These are phyloP conservation scores for Acanthamoeba castellanii DNA, from an alignment of 208 protist genomes.

Conservation along the genomic window DNA sequence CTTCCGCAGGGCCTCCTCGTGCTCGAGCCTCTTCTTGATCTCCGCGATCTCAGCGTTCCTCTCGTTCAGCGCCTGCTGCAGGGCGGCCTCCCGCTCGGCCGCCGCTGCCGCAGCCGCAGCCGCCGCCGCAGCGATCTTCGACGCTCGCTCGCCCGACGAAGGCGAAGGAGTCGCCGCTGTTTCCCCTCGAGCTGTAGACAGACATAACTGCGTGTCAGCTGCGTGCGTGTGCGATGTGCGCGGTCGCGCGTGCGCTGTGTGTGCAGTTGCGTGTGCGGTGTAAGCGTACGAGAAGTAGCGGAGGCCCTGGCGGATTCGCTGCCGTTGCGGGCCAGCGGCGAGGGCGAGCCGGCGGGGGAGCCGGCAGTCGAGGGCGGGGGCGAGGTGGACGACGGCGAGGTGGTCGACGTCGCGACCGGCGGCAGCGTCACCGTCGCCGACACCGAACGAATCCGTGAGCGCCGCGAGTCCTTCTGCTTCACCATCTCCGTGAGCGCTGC, in stretches of 20 bases:
- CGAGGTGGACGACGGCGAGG: neutral
- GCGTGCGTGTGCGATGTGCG: no score
- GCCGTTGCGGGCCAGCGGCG: neutral
- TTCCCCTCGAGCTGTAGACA: neutral
- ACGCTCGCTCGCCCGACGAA: neutral
- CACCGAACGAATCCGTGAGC: neutral
- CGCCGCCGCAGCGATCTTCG: neutral
- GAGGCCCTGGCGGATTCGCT: no score
- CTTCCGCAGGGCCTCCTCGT: slow-evolving; percentile 3
- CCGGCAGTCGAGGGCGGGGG: neutral
- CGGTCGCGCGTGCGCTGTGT: no score
- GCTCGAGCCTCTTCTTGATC: slow-evolving; percentile 27
- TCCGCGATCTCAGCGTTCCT: neutral
- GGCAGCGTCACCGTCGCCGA: neutral
- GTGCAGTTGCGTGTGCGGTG: neutral
- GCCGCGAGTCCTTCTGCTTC: neutral
- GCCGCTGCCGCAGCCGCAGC: neutral
- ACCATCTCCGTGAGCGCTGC: slow-evolving; percentile 4
- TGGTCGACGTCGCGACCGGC: neutral
- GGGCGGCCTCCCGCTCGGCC: neutral
- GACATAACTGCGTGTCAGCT: no score
- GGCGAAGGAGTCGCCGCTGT: neutral
- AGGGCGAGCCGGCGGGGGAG: neutral
- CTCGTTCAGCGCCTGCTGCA: neutral
- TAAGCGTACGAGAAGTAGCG: neutral